A percentile compares a stretch with the other conserved stretches of the same genome.
These are phyloP conservation scores for Moniliella sp. DNA, from an alignment of 1,284 basidiomycete genomes.

Conservation along the genomic window DNA sequence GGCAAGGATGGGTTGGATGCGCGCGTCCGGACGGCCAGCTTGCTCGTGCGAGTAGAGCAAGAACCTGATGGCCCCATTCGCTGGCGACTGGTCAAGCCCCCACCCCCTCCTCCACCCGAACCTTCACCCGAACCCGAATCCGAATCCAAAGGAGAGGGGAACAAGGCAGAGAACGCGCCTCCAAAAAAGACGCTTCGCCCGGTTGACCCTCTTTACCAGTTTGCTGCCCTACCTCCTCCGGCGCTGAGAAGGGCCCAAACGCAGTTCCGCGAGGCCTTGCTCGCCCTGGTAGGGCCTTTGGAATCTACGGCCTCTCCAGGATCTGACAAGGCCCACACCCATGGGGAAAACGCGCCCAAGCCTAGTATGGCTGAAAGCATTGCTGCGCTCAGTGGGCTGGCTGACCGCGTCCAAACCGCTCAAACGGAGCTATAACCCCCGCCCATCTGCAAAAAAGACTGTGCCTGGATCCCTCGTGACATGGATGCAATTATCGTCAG, in stretches of 20 bases:
- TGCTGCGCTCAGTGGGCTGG: too few relatives aligned
- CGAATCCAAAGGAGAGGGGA: not conserved
- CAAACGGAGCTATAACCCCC: too few relatives aligned
- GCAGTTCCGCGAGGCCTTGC: not conserved
- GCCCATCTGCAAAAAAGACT: too few relatives aligned
- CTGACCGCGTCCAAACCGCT: too few relatives aligned
- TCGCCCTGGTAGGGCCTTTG: slow-evolving; percentile 5
- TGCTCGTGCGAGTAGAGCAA: not conserved
- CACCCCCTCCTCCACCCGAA: too few relatives aligned
- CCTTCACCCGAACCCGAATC: not conserved
- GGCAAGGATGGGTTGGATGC: not conserved
- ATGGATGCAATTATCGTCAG: too few relatives aligned
- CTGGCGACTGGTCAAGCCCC: too few relatives aligned
- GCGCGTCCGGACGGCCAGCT: not conserved
- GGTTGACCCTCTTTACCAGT: not conserved
- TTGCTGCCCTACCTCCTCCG: not conserved
- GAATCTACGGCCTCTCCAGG: too few relatives aligned
- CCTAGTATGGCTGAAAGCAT: too few relatives aligned
- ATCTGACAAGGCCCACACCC: too few relatives aligned
- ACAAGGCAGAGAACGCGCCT: not conserved
- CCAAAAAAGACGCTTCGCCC: not conserved
- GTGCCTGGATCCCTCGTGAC: too few relatives aligned
- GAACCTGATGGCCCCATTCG: not conserved
- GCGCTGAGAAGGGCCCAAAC: not conserved
- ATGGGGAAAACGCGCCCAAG: too few relatives aligned